A percentile compares a stretch with the other conserved stretches of the same genome.
These are phyloP conservation scores for Schoenoplectus tabernaemontani DNA, from an alignment of 202 grass and related monocot genomes.

Conservation along the genomic window DNA sequence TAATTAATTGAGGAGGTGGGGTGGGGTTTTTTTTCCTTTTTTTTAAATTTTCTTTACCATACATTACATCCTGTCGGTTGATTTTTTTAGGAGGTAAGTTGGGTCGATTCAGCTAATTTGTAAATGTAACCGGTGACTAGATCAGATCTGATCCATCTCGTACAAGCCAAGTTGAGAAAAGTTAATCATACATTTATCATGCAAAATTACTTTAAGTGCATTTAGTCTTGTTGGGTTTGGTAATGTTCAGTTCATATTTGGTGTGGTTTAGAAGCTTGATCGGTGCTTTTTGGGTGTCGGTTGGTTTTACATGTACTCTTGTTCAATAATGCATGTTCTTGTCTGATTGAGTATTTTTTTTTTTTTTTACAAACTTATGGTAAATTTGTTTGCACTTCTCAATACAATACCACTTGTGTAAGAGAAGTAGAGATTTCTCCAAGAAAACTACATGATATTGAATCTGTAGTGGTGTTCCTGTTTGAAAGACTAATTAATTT, in stretches of 20 bases:
- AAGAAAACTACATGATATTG: too few relatives aligned
- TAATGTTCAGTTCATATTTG: conserved; percentile 8
- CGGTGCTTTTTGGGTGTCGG: neutral
- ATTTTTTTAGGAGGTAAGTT: conserved; percentile 7
- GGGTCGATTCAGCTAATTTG: conserved; percentile 20
- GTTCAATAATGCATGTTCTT: neutral
- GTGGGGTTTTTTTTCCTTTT: neutral
- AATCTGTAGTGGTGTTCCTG: too few relatives aligned
- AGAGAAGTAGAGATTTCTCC: too few relatives aligned
- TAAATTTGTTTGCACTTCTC: too few relatives aligned
- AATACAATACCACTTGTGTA: too few relatives aligned
- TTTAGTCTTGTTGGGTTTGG: neutral
- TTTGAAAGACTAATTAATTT: too few relatives aligned
- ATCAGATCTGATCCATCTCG: neutral
- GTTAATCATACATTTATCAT: neutral
- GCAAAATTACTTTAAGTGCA: conserved; percentile 5
- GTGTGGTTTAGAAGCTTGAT: neutral
- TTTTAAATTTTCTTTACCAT: neutral
- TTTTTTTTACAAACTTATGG: too few relatives aligned
- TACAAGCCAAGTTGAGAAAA: neutral
- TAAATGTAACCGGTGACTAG: neutral
- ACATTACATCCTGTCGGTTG: neutral
- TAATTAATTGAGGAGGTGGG: conserved; percentile 17
- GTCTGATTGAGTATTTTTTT: neutral
- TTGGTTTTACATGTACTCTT: neutral